These are phyloP conservation scores for Sporodiniella umbellata DNA, from an alignment of 371 early-diverging fungal genomes.

Conservation along the genomic window DNA sequence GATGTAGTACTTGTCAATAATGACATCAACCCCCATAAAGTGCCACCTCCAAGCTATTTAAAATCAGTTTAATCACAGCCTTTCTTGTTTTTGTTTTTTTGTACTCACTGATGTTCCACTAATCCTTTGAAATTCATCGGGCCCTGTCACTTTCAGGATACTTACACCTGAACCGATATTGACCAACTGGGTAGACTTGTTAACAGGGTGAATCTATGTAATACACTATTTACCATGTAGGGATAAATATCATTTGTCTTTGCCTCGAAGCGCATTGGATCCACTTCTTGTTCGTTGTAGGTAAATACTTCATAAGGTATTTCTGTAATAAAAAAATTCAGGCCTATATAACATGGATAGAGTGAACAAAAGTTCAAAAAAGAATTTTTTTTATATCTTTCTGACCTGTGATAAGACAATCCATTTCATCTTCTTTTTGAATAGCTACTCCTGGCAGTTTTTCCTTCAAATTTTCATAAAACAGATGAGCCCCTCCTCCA, in stretches of 20 bases:
- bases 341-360: conserved; percentile 43
- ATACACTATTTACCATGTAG: conserved; percentile 58
- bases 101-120: conserved; percentile 85
- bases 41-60: conserved; percentile 89
- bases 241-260: conserved; percentile 72
- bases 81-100: neutral
- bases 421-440: conserved; percentile 86
- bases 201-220: neutral
- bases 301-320: conserved; percentile 96
- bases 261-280: conserved; percentile 83
- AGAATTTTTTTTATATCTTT: neutral
- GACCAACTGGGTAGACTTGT: conserved; percentile 54
- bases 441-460: conserved; percentile 59
- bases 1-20: conserved; percentile 78
- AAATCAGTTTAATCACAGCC: neutral
- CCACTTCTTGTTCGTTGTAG: conserved; percentile 61
- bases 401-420: conserved; percentile 75
- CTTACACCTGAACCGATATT: conserved; percentile 92
- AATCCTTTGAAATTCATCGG: conserved; percentile 77
- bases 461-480: conserved; percentile 55
- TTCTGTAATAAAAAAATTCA: conserved; percentile 90
- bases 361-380: neutral
- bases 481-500: conserved; percentile 84
- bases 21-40: conserved; percentile 93
- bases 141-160: conserved; percentile 80